Base-by-base conservation (phyloP, 2,329 filamentous ascomycete genomes). In the Fusarium sp. region DNA sequence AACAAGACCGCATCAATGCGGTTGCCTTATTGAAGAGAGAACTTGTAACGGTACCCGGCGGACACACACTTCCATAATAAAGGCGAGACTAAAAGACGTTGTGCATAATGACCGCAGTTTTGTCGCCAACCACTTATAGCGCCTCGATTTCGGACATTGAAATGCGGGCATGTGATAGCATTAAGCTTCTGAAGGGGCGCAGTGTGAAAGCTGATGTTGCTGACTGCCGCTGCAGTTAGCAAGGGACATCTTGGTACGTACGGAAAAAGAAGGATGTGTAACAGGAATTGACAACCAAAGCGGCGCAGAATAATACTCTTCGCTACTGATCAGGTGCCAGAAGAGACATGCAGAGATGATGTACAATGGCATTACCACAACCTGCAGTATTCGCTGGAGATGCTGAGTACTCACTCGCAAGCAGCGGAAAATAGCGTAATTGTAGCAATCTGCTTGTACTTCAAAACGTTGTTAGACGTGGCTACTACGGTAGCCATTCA, bases 11-110 rank as follows among this genome's bases (percentile, higher is more conserved):
- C 6, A 9, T 40, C 6, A 10, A 52, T 42, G 18, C 24, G 30
- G 62, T 30, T 61, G 55, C 55, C 47, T 50, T 52, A 20, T 27
- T 46, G 29, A 29, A 25, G 3, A 20, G 15, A 34, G 38, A 29
- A 25, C 24, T 44, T 50, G 55, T 50, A 49, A 18, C 18, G 25
- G 24, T 61, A 52, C 38, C 42, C 10, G 14, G 24, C 30, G 24
- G 49, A 62, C 49, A 61, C 43, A 30, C 30, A 55, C 38, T 66
- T 27, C 32, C n/a, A 18, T 29, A 27, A n/a, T 22, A 14, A 22
- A 20, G 18, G 27, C 9, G 22, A 15, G 42, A n/a, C 16, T 30
- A 15, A 27, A 59, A 22, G 20, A 7, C 6, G 60, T n/a, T 29
- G 11, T 12, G 25, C 30, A 44, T 27, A 27, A 30, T 40, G 30